phyloP scores from a whole-genome alignment of 495 filamentous ascomycete species.

The Oleoguttula mirabilis region DNA sequence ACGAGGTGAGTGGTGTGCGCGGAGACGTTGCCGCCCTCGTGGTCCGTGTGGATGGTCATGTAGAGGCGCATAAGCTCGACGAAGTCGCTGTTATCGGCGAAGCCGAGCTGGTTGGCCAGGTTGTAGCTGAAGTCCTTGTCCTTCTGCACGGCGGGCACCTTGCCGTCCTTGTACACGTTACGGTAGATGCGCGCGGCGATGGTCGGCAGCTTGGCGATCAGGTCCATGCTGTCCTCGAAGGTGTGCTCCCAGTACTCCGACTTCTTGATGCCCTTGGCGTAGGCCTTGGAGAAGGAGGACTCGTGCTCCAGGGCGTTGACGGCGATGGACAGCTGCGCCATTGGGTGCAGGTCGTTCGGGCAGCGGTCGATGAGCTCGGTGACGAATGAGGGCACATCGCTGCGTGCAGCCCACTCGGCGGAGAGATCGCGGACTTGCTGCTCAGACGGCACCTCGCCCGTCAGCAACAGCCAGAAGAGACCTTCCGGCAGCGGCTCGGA shows the following conservation, averaged over 20 bases:
- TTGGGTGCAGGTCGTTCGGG: slow-evolving; percentile 95
- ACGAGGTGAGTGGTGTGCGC: slow-evolving; percentile 98
- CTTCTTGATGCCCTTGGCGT: slow-evolving; percentile 97
- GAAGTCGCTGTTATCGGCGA: slow-evolving; percentile 89
- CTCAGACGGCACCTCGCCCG: slow-evolving; percentile 90
- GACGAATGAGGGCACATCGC: slow-evolving; percentile 89
- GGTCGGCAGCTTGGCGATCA: slow-evolving; percentile 98
- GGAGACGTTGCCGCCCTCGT: slow-evolving; percentile 93
- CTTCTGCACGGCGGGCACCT: slow-evolving; percentile 87
- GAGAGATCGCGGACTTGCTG: slow-evolving; percentile 96
- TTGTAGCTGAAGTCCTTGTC: slow-evolving; percentile 99
- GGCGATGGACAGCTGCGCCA: slow-evolving; percentile 97
- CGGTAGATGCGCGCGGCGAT: slow-evolving; percentile 98
- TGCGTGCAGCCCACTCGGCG: slow-evolving; percentile 95
- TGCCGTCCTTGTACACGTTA: slow-evolving; percentile 99
- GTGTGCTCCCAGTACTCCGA: slow-evolving; percentile 98
- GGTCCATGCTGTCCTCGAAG: slow-evolving; percentile 98
- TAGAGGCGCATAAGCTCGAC: slow-evolving; percentile 96
- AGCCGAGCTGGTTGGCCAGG: slow-evolving; percentile 97
- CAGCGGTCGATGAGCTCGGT: slow-evolving; percentile 99
- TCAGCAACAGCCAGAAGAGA: slow-evolving; percentile 99
- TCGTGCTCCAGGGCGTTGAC: slow-evolving; percentile 97
- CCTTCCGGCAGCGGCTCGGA: slow-evolving; percentile 93
- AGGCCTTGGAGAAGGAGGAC: slow-evolving; percentile 93
- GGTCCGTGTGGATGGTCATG: slow-evolving; percentile 97